Base-by-base conservation (phyloP, 2,329 filamentous ascomycete species). In the Colletotrichum spaethianum region DNA sequence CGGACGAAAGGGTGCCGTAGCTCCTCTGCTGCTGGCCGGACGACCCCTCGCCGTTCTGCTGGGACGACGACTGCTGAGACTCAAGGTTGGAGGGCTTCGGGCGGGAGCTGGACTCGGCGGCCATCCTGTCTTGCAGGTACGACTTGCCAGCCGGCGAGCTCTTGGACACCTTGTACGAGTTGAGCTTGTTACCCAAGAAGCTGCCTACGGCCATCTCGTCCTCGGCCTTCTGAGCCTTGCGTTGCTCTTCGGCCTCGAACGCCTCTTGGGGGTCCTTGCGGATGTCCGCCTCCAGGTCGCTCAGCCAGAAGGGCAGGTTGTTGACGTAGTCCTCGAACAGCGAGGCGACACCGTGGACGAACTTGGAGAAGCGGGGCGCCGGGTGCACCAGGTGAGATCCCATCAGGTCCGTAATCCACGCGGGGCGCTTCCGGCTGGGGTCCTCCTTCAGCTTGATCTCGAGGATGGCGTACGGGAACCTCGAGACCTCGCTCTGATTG, bases 301-400 rank as follows among this genome's bases (percentile, higher is more conserved):
- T 93, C 42, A 98, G 89, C 96, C 96, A 99, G 85, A 98, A 98
- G 18, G 96, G 96, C 78, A 98, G 91, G 74, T 91, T 95, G 83
- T 98, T 98, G 81, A 99, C 95, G 78, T 98, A 91, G 82, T 99
- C 94, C 78, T 98, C 96, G 76, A 98, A 98, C 2, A 99, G 87
- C 48, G 93, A 92, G 9, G 96, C 95, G 5, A 97, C 92, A 73
- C 96, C 96, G 78, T 99, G 96, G 2, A 97, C 93, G 77, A 98
- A 99, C 82, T 99, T 99, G 77, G 95, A 98, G 84, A 99, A 99
- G 62, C 93, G 91, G 1, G 95, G 94, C 0, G 93, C 92, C 56
- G 95, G 91, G 80, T 98, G 95, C 74, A 99, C 93, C 5, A 99
- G 89, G 81, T 99, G 96, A 6, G 95, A 98, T 63, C 90, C 88